phyloP scores from a whole-genome alignment of 2,329 filamentous ascomycete species.

The Arachnopeziza araneosa region DNA sequence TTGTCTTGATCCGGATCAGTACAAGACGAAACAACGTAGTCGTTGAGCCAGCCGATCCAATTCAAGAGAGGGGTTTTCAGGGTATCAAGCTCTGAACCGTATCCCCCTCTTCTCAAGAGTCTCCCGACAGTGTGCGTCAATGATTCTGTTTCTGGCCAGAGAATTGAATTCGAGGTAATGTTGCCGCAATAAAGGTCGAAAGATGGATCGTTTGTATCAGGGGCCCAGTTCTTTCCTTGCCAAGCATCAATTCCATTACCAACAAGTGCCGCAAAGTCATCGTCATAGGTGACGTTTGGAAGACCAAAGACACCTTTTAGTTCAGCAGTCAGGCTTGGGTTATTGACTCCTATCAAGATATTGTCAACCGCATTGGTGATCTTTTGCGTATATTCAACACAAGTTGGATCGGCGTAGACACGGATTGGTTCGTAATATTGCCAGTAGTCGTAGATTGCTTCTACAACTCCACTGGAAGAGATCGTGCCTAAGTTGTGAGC shows the following conservation, averaged over 20 bases:
- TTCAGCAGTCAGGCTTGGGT: slow-evolving; percentile 33
- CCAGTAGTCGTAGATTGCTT: slow-evolving; percentile 74
- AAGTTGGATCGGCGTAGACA: slow-evolving; percentile 52
- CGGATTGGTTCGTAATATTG: slow-evolving; percentile 55
- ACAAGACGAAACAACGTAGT: slow-evolving; percentile 37
- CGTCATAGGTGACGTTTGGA: slow-evolving; percentile 34
- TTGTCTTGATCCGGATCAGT: slow-evolving; percentile 37
- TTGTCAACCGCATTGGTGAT: slow-evolving; percentile 53
- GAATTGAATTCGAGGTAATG: slow-evolving; percentile 40
- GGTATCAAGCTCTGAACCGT: slow-evolving; percentile 34
- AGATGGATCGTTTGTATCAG: slow-evolving; percentile 40
- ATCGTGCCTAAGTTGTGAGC: slow-evolving; percentile 47
- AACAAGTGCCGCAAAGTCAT: slow-evolving; percentile 48
- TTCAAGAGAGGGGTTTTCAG: slow-evolving; percentile 50
- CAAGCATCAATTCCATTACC: slow-evolving; percentile 41
- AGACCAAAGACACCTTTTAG: slow-evolving; percentile 51
- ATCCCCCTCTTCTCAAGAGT: slow-evolving; percentile 44
- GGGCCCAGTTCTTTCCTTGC: slow-evolving; percentile 57
- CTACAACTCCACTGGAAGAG: slow-evolving; percentile 72
- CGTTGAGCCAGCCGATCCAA: slow-evolving; percentile 48
- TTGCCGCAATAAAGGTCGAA: slow-evolving; percentile 52
- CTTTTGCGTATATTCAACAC: slow-evolving; percentile 59
- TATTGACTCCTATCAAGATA: slow-evolving; percentile 45
- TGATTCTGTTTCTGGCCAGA: slow-evolving; percentile 57
- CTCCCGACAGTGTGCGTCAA: slow-evolving; percentile 59